Percentiles rank a stretch among this genome's conserved stretches.
Evolutionary conservation across 2,329 filamentous ascomycete genomes (phyloP).

Genomic region (Claviceps sp.): DNA sequence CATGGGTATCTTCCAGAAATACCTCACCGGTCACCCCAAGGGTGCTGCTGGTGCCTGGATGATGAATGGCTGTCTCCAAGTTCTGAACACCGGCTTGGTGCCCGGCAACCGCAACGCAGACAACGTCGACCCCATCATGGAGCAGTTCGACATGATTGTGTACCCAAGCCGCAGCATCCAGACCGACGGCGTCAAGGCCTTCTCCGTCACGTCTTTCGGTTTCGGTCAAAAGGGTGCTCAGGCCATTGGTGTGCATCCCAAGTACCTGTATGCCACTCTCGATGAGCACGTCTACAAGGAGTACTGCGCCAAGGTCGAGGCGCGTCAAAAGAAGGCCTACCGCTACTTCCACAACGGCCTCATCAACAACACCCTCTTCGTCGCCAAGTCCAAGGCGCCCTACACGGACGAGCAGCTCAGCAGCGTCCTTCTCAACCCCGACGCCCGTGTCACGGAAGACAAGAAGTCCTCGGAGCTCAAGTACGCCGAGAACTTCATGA

Average conservation of each 20-base stretch:
- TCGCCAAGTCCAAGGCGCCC: conserved; percentile 82
- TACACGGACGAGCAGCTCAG: conserved; percentile 81
- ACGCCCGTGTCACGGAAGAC: conserved; percentile 71
- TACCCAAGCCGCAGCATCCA: conserved; percentile 93
- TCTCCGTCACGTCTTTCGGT: conserved; percentile 96
- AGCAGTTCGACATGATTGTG: conserved; percentile 94
- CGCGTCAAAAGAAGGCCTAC: conserved; percentile 96
- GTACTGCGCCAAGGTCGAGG: conserved; percentile 80
- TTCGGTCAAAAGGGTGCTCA: conserved; percentile 99
- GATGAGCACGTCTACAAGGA: conserved; percentile 69
- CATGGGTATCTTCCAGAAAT: conserved; percentile 98
- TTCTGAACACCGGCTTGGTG: conserved; percentile 85
- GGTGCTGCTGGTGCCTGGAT: conserved; percentile 99
- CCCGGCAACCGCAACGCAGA: conserved; percentile 97
- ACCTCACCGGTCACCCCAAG: conserved; percentile 96
- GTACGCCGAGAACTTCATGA: conserved; percentile 58
- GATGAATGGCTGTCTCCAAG: conserved; percentile 96
- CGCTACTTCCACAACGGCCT: conserved; percentile 96
- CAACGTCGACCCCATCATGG: conserved; percentile 92
- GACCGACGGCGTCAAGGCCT: conserved; percentile 95
- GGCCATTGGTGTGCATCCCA: conserved; percentile 91
- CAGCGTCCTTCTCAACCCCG: conserved; percentile 85
- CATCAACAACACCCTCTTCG: conserved; percentile 96
- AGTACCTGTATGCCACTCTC: conserved; percentile 89
- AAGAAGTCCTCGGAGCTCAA: conserved; percentile 73